Evolutionary conservation across 1,284 basidiomycete species (phyloP).

Genomic region (Violaceomyces palustris): DNA sequence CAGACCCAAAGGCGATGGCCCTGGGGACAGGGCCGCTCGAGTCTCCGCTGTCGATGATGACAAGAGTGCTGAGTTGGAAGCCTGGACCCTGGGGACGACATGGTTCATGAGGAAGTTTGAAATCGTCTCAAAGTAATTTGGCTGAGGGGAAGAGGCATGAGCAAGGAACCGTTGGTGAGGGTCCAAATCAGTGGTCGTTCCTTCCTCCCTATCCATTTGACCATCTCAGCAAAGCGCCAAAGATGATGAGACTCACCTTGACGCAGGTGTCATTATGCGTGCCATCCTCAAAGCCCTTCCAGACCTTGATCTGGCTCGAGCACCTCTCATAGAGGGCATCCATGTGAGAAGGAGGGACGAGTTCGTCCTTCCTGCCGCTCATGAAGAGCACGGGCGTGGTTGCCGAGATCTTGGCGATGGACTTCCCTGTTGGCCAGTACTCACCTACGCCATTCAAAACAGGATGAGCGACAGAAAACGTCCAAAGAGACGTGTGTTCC

Average conservation of each 20-base stretch:
- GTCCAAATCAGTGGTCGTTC: too few relatives aligned
- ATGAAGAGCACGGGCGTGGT: conserved; percentile 79
- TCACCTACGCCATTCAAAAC: conserved; percentile 57
- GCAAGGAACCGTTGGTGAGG: too few relatives aligned
- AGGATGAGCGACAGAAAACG: neutral
- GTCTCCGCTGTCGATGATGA: neutral
- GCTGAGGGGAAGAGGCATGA: too few relatives aligned
- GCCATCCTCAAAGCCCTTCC: conserved; percentile 59
- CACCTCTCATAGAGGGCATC: conserved; percentile 64
- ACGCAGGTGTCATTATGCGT: conserved; percentile 60
- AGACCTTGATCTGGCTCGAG: conserved; percentile 56
- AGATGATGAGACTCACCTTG: conserved; percentile 6
- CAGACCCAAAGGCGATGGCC: neutral
- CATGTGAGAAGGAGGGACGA: conserved; percentile 85
- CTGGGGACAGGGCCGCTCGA: neutral
- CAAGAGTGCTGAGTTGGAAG: neutral
- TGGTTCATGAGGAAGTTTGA: conserved; percentile 35
- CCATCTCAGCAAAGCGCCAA: neutral
- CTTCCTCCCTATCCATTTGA: conserved; percentile 17
- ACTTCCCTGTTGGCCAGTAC: conserved; percentile 77
- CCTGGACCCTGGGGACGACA: conserved; percentile 14
- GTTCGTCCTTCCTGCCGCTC: conserved; percentile 70
- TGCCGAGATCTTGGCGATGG: conserved; percentile 66
- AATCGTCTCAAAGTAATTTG: conserved; percentile 44
- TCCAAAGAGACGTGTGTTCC: too few relatives aligned